These are phyloP conservation scores for Coemansia sp. DNA, from an alignment of 192 early-diverging fungal species.

Conservation along the genomic window DNA sequence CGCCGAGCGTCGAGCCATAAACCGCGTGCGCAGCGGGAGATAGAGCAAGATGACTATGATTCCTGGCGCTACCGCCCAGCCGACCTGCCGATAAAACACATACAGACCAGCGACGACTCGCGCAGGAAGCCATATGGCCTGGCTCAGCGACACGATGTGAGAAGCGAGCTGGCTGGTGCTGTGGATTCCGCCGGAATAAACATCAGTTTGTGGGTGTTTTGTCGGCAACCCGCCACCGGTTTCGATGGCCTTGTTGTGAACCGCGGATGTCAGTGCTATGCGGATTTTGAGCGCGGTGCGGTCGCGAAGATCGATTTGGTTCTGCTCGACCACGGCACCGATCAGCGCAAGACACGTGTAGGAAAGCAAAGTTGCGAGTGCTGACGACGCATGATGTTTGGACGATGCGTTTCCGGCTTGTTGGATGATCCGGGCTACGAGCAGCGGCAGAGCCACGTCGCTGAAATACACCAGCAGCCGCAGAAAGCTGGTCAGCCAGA, in stretches of 20 bases:
- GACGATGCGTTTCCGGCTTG: not conserved
- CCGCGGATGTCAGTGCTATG: constrained; percentile 14
- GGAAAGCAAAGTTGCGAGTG: not conserved
- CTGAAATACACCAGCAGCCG: constrained; percentile 25
- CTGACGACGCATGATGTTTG: not conserved
- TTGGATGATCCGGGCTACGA: constrained; percentile 26
- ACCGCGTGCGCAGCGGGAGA: constrained; percentile 24
- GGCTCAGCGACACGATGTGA: constrained; percentile 13
- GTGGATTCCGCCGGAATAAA: constrained; percentile 29
- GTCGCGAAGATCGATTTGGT: constrained; percentile 43
- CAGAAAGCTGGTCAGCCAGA: constrained; percentile 17
- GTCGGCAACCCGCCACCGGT: not conserved
- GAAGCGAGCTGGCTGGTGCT: constrained; percentile 16
- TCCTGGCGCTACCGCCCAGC: constrained; percentile 32
- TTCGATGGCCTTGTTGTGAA: constrained; percentile 15
- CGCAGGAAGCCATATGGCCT: constrained; percentile 27
- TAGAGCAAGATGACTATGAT: constrained; percentile 20
- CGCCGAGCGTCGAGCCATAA: not conserved
- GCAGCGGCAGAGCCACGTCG: constrained; percentile 18
- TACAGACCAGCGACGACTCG: constrained; percentile 17
- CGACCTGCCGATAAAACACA: constrained; percentile 42
- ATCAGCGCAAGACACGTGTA: constrained; percentile 6
- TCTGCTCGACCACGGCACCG: constrained; percentile 26
- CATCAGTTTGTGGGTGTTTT: constrained; percentile 1
- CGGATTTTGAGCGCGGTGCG: constrained; percentile 20